Evolutionary conservation across 176 grass and related monocot genomes (phyloP).

Genomic region (Eleusine indica): DNA sequence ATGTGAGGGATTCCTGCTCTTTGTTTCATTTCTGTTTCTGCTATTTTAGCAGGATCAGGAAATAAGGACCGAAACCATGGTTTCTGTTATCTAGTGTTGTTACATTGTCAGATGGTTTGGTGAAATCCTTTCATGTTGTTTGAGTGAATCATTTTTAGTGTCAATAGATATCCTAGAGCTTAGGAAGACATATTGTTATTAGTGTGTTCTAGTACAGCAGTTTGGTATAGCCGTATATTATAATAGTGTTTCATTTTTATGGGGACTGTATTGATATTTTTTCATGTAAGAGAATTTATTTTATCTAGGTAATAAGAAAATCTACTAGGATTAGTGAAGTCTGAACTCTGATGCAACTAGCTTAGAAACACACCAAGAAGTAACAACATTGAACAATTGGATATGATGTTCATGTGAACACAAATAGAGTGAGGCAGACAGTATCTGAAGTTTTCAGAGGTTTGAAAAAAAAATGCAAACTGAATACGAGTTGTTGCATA

Average conservation of each 20-base stretch:
- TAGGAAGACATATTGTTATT: background rate
- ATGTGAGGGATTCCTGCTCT: constrained; percentile 45
- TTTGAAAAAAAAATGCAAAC: background rate
- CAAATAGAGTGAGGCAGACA: background rate
- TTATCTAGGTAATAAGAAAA: background rate
- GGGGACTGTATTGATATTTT: background rate
- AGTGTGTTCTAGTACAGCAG: background rate
- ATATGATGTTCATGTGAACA: background rate
- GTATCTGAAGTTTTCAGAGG: background rate
- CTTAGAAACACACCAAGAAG: background rate
- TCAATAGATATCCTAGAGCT: background rate
- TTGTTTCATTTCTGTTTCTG: constrained; percentile 31
- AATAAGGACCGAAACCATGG: background rate
- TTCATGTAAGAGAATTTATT: no score
- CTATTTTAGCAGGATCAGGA: background rate
- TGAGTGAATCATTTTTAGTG: background rate
- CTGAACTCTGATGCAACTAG: background rate
- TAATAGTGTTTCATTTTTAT: background rate
- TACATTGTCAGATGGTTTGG: background rate
- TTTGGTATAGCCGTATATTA: background rate
- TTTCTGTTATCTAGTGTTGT: background rate
- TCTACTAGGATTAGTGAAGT: background rate
- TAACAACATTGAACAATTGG: background rate
- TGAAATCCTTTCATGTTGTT: constrained; percentile 9
- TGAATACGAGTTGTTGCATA: background rate